Evolutionary conservation across 1,284 basidiomycete genomes (phyloP).

Genomic region (Apiotrichum gracile): DNA sequence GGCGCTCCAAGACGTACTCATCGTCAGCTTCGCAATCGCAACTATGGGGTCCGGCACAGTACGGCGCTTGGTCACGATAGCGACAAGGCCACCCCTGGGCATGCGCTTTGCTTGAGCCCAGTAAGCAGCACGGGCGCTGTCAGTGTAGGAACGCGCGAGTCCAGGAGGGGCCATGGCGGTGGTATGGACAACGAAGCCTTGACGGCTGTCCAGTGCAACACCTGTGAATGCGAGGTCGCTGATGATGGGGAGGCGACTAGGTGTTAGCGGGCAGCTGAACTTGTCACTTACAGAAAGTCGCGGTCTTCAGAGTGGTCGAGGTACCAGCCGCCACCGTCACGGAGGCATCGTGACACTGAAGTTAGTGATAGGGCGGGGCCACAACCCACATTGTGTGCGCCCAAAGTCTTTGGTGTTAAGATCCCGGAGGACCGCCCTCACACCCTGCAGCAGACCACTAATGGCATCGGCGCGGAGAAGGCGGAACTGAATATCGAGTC

Average conservation of each 20-base stretch:
- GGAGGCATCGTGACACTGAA: not conserved
- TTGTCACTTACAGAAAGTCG: not conserved
- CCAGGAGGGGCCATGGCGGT: conserved; percentile 21
- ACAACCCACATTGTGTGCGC: not conserved
- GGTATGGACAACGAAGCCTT: conserved; percentile 52
- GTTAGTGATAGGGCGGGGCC: not conserved
- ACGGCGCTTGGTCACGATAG: conserved; percentile 51
- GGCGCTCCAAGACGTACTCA: too few species aligned
- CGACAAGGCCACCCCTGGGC: conserved; percentile 56
- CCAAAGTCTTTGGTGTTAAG: conserved; percentile 19
- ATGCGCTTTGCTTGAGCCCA: conserved; percentile 58
- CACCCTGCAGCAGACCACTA: conserved; percentile 44
- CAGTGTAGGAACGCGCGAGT: conserved; percentile 49
- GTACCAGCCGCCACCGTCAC: conserved; percentile 1
- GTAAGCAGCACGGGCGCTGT: conserved; percentile 28
- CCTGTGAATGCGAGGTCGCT: conserved; percentile 51
- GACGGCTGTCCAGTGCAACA: conserved; percentile 48
- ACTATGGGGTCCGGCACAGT: conserved; percentile 13
- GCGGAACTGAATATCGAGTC: conserved; percentile 62
- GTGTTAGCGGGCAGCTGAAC: not conserved
- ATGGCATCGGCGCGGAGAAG: conserved; percentile 63
- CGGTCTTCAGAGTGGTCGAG: not conserved
- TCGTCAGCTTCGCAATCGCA: too few species aligned
- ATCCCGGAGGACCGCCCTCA: conserved; percentile 52
- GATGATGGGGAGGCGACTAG: conserved; percentile 56